phyloP scores from a whole-genome alignment of 306 rosid genomes.

The Clitoria ternatea region DNA sequence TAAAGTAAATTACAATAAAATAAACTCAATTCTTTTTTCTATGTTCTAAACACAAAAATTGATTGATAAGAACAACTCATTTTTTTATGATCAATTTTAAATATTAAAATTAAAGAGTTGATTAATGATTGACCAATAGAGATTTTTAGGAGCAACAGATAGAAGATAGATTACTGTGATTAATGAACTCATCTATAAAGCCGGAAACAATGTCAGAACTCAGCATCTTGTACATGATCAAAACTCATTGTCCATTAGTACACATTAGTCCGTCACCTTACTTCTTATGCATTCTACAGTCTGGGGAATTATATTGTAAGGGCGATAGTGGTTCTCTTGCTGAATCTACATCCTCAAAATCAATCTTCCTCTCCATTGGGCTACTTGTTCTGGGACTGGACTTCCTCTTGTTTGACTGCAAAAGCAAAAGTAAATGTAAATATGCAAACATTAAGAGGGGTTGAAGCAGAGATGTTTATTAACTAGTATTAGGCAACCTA shows the following conservation, averaged over 20 bases:
- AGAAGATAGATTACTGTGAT: neutral
- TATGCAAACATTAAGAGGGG: neutral
- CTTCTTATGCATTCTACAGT: conserved; percentile 56
- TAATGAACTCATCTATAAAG: neutral
- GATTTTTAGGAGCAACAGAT: conserved; percentile 25
- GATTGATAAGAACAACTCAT: neutral
- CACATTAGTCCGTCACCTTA: conserved; percentile 1
- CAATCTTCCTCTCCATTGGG: conserved; percentile 59
- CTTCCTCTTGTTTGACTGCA: conserved; percentile 88
- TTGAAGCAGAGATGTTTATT: neutral
- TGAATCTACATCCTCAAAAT: conserved; percentile 48
- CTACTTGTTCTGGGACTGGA: conserved; percentile 50
- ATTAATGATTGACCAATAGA: conserved; percentile 8
- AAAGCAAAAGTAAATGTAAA: conserved; percentile 10
- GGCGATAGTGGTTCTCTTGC: conserved; percentile 78
- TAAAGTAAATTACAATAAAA: too few species aligned
- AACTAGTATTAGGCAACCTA: neutral
- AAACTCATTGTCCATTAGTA: neutral
- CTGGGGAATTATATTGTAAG: conserved; percentile 59
- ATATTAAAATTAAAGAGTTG: neutral
- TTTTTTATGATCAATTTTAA: neutral
- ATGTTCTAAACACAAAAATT: neutral
- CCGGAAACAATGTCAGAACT: neutral
- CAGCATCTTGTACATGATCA: neutral
- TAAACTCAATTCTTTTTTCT: neutral